A percentile compares a stretch with the other conserved stretches of the same genome.
Evolutionary conservation across 768 basidiomycete genomes (phyloP).

Genomic region (button mushroom (Agaricus bisporus)): DNA sequence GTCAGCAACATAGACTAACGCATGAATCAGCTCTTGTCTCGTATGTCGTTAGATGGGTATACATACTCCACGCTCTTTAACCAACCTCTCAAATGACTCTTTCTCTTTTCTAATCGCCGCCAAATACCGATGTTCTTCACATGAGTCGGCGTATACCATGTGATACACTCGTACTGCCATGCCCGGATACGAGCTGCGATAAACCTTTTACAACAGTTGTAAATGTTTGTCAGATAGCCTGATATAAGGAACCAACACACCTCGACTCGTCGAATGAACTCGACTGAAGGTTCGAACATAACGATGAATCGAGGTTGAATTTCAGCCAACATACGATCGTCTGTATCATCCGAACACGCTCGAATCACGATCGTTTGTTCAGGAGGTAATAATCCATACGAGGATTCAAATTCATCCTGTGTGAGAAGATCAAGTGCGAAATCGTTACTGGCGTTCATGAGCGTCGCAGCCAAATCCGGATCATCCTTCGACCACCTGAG

Average conservation of each 20-base stretch:
- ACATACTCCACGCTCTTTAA: constrained; percentile 86
- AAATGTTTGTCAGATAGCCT: neutral
- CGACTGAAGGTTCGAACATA: constrained; percentile 92
- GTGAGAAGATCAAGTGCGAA: constrained; percentile 24
- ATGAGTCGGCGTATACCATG: constrained; percentile 89
- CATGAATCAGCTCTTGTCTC: neutral
- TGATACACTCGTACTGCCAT: constrained; percentile 88
- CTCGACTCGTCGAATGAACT: constrained; percentile 90
- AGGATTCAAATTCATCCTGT: constrained; percentile 56
- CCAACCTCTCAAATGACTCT: constrained; percentile 87
- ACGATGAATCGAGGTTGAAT: constrained; percentile 88
- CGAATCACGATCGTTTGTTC: constrained; percentile 82
- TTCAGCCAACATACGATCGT: constrained; percentile 84
- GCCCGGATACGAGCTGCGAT: constrained; percentile 78
- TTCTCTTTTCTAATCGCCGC: constrained; percentile 87
- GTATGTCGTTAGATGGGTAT: neutral
- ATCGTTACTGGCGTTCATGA: constrained; percentile 13
- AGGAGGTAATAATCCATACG: constrained; percentile 74
- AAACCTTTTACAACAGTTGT: constrained; percentile 48
- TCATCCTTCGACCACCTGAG: constrained; percentile 1
- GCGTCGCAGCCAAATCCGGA: neutral
- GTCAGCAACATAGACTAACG: constrained; percentile 84
- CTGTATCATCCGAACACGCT: constrained; percentile 87
- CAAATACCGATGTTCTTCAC: constrained; percentile 94
- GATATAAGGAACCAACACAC: constrained; percentile 31